Evolutionary conservation across 2,329 filamentous ascomycete genomes (phyloP).

Genomic region (Exophiala bonariae): DNA sequence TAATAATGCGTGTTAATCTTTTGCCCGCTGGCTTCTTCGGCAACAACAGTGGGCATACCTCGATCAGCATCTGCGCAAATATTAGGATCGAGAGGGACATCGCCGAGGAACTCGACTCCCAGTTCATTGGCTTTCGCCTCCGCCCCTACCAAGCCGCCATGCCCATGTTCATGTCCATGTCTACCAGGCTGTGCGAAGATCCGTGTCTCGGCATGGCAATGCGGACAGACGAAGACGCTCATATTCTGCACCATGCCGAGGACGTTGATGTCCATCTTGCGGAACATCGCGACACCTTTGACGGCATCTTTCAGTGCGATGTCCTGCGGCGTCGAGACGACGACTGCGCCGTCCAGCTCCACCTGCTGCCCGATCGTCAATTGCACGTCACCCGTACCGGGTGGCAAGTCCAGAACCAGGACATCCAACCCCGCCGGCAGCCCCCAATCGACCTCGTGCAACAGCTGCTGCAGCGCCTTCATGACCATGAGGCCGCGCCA

Average conservation of each 20-base stretch:
- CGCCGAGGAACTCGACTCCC: slow-evolving; percentile 76
- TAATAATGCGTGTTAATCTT: slow-evolving; percentile 74
- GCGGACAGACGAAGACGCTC: slow-evolving; percentile 78
- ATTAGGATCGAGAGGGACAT: slow-evolving; percentile 81
- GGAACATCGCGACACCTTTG: slow-evolving; percentile 90
- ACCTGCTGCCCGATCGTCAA: slow-evolving; percentile 96
- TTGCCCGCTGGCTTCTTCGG: slow-evolving; percentile 61
- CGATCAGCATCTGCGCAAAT: slow-evolving; percentile 86
- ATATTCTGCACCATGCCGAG: slow-evolving; percentile 92
- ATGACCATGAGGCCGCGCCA: slow-evolving; percentile 98
- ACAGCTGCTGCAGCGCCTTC: slow-evolving; percentile 91
- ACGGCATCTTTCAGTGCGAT: slow-evolving; percentile 89
- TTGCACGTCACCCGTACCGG: slow-evolving; percentile 93
- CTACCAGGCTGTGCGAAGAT: slow-evolving; percentile 61
- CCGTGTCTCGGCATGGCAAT: slow-evolving; percentile 71
- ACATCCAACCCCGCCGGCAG: slow-evolving; percentile 62
- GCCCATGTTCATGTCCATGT: slow-evolving; percentile 15
- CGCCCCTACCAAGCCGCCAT: slow-evolving; percentile 59
- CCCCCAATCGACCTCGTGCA: slow-evolving; percentile 94
- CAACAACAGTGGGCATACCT: slow-evolving; percentile 86
- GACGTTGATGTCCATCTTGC: slow-evolving; percentile 73
- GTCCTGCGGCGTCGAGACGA: slow-evolving; percentile 92
- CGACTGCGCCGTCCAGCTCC: slow-evolving; percentile 76
- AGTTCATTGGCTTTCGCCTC: slow-evolving; percentile 68
- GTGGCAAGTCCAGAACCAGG: slow-evolving; percentile 85